Evolutionary conservation across 306 rosid genomes (phyloP).

Genomic region (Psophocarpus tetragonolobus): DNA sequence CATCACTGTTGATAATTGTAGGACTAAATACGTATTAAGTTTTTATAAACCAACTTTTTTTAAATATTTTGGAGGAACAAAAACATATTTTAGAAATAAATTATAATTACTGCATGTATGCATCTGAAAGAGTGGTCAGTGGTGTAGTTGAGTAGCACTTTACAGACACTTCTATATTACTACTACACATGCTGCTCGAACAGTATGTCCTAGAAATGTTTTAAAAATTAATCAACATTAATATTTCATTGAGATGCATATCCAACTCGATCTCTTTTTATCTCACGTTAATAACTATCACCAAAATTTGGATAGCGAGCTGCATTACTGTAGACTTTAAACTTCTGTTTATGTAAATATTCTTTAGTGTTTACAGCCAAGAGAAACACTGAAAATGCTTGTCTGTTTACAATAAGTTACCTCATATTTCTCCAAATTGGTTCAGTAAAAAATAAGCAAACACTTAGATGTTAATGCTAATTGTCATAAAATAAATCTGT

Average conservation of each 20-base stretch:
- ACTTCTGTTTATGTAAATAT: neutral
- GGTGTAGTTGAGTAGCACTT: neutral
- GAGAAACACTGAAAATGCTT: neutral
- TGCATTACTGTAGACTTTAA: neutral
- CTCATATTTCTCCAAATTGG: neutral
- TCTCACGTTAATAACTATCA: neutral
- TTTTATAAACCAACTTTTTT: too few relatives aligned
- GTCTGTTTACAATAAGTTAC: neutral
- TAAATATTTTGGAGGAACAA: too few relatives aligned
- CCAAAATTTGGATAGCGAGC: neutral
- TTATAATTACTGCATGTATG: neutral
- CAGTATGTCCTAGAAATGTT: neutral
- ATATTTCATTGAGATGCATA: neutral
- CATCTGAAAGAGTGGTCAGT: neutral
- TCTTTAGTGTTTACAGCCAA: neutral
- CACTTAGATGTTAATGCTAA: neutral
- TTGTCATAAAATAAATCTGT: neutral
- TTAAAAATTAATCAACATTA: neutral
- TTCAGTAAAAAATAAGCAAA: neutral
- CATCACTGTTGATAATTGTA: too few relatives aligned
- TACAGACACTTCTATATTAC: neutral
- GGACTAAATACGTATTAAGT: too few relatives aligned
- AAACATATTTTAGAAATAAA: too few relatives aligned
- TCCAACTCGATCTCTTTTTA: neutral
- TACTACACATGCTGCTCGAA: neutral